Conservation (phyloP, 108 stramenopile genomes). For the Fragilaria crotonensis region DNA sequence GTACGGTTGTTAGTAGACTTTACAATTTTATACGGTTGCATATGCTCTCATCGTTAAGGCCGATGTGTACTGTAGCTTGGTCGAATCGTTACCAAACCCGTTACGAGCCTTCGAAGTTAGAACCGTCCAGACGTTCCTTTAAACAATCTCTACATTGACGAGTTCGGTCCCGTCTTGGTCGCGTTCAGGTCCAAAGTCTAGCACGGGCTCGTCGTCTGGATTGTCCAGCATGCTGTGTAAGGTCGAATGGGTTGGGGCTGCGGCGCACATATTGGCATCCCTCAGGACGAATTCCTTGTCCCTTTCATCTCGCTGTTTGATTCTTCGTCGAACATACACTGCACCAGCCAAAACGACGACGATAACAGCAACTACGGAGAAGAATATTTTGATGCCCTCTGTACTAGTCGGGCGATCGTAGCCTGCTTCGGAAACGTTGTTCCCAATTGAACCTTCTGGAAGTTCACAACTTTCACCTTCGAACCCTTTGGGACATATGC, state of each 20-base stretch:
- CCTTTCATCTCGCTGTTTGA: not conserved
- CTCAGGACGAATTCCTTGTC: not conserved
- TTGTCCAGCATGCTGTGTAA: not conserved
- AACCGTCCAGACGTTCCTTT: not conserved
- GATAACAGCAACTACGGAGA: not conserved
- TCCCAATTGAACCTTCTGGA: not conserved
- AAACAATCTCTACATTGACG: slow-evolving; percentile 3
- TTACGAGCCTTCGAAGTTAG: not conserved
- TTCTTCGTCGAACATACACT: not conserved
- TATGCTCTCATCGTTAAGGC: not conserved
- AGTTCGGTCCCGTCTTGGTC: slow-evolving; percentile 5
- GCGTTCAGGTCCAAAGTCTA: slow-evolving; percentile 1
- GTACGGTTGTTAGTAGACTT: not conserved
- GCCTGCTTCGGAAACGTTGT: not conserved
- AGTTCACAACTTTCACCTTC: not conserved
- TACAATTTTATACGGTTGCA: not conserved
- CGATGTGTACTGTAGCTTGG: not conserved
- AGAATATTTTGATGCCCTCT: not conserved
- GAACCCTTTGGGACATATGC: slow-evolving; percentile 23
- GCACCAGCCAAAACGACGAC: not conserved
- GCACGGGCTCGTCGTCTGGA: slow-evolving; percentile 3
- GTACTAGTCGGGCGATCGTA: not conserved
- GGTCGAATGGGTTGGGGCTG: not conserved
- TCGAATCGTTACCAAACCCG: not conserved
- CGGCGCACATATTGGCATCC: not conserved